phyloP scores from a whole-genome alignment of 345 rosid species.

The Aquilaria yunnanensis region DNA sequence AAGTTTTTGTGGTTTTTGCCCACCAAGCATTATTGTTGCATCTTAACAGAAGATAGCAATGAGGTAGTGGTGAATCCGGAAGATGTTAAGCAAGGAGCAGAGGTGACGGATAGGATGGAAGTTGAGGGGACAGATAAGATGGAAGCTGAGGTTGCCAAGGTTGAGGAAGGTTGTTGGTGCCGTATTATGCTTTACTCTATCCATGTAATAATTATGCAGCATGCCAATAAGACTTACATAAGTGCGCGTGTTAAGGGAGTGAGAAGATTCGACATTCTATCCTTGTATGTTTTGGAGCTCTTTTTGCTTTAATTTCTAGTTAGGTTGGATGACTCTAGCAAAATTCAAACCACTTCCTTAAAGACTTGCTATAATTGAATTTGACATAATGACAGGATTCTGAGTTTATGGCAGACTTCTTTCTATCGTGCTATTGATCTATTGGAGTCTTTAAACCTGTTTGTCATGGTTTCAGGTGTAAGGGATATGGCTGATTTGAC shows the following conservation, averaged over 20 bases:
- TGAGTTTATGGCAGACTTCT: neutral
- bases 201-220: too few relatives aligned
- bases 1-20: neutral
- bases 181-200: too few relatives aligned
- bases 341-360: neutral
- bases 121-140: conserved; percentile 33
- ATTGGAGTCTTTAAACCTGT: neutral
- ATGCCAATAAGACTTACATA: too few relatives aligned
- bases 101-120: conserved; percentile 2
- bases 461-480: conserved; percentile 31
- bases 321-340: neutral
- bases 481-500: conserved; percentile 11
- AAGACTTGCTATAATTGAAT: too few relatives aligned
- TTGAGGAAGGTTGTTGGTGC: neutral
- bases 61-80: neutral
- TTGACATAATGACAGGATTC: neutral
- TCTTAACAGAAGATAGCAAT: neutral
- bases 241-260: too few relatives aligned
- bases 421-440: neutral
- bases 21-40: neutral
- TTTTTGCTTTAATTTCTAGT: neutral
- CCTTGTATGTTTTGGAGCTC: too few relatives aligned
- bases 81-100: neutral
- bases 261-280: too few relatives aligned
- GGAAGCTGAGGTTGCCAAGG: conserved; percentile 10